Evolutionary conservation across 805 yeast species (phyloP).

Genomic region (Phaffomyces opuntiae): DNA sequence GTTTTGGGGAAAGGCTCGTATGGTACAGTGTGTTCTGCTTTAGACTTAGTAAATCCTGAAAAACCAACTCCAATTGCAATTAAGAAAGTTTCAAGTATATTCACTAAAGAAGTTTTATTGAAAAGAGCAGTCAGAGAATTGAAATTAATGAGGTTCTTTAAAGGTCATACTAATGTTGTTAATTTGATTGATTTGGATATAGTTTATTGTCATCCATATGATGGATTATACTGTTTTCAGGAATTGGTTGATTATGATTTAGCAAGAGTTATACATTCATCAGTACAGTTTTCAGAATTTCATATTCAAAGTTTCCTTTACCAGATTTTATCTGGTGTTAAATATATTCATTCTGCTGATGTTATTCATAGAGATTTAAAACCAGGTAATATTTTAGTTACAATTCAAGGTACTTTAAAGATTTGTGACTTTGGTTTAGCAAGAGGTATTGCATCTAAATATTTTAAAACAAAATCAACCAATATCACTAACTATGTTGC

Average conservation of each 20-base stretch:
- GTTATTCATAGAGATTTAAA: conserved; percentile 90
- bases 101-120: conserved; percentile 56
- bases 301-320: conserved; percentile 72
- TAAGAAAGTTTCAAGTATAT: conserved; percentile 71
- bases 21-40: conserved; percentile 77
- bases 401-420: conserved; percentile 66
- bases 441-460: conserved; percentile 51
- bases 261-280: conserved; percentile 70
- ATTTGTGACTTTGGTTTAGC: conserved; percentile 95
- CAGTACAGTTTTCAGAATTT: conserved; percentile 74
- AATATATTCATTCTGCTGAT: conserved; percentile 86
- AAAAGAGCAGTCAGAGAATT: conserved; percentile 82
- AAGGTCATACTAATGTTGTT: conserved; percentile 79
- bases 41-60: conserved; percentile 35
- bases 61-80: conserved; percentile 50
- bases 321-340: conserved; percentile 80
- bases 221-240: conserved; percentile 85
- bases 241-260: conserved; percentile 80
- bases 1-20: conserved; percentile 80
- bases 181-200: conserved; percentile 69
- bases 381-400: conserved; percentile 82
- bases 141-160: conserved; percentile 70
- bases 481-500: conserved; percentile 83
- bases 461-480: conserved; percentile 27
- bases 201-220: conserved; percentile 57